Percentiles rank a stretch among this genome's conserved stretches.
Conservation (phyloP, 169 alveolate species). For the Cryptosporidium baileyi region DNA sequence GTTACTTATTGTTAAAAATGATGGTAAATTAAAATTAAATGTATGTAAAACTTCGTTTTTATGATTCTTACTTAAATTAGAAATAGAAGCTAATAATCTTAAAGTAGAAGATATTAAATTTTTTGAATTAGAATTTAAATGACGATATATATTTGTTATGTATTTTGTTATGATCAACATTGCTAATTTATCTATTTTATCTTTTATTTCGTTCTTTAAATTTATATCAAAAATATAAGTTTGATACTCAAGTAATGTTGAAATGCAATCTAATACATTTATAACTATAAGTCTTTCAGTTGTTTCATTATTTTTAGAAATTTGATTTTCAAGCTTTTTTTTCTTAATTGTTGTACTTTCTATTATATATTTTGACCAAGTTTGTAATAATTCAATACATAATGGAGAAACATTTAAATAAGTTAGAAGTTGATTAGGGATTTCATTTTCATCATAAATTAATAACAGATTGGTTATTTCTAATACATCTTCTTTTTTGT, state of each 20-base stretch:
- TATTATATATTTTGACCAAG: slow-evolving; percentile 21
- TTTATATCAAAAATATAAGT: too few relatives aligned
- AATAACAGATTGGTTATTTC: not conserved
- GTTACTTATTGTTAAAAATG: not conserved
- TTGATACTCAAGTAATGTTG: slow-evolving; percentile 6
- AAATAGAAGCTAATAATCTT: slow-evolving; percentile 31
- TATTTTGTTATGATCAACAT: slow-evolving; percentile 4
- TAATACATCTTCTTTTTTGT: not conserved
- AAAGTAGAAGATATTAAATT: not conserved
- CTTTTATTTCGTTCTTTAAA: not conserved
- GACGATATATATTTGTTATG: slow-evolving; percentile 11
- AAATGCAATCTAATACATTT: slow-evolving; percentile 7
- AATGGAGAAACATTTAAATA: slow-evolving; percentile 23
- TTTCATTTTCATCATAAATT: not conserved
- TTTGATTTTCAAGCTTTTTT: not conserved
- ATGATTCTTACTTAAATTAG: slow-evolving; percentile 1
- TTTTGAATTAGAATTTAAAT: slow-evolving; percentile 12
- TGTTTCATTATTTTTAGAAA: not conserved
- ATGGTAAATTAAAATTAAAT: slow-evolving; percentile 27
- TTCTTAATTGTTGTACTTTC: slow-evolving; percentile 33
- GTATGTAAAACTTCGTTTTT: slow-evolving; percentile 3
- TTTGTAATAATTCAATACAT: slow-evolving; percentile 33
- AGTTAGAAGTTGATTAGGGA: not conserved
- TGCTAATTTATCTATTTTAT: slow-evolving; percentile 10
- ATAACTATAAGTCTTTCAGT: not conserved